Conservation (phyloP, 805 yeast genomes). For the Kockiozyma suomiensis region DNA sequence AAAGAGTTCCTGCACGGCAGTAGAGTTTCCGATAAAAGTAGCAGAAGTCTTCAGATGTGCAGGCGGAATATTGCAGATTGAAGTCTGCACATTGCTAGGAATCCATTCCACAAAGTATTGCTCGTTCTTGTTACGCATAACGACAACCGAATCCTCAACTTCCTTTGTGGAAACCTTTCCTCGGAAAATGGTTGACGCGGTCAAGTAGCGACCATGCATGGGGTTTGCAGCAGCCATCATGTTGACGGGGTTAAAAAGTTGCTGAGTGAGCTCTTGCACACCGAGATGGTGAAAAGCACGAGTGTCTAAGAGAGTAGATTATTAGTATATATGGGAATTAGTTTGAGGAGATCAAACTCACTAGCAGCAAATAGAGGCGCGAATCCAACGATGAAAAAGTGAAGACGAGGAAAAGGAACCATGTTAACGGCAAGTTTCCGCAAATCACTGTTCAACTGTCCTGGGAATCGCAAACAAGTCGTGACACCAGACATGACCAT, state of each 20-base stretch:
- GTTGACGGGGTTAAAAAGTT: slow-evolving; percentile 86
- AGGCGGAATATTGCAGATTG: slow-evolving; percentile 90
- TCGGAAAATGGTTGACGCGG: slow-evolving; percentile 92
- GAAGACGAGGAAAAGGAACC: slow-evolving; percentile 94
- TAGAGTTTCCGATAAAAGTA: slow-evolving; percentile 89
- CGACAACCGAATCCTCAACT: slow-evolving; percentile 90
- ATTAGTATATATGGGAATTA: neutral
- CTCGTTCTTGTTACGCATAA: slow-evolving; percentile 78
- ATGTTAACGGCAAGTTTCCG: slow-evolving; percentile 91
- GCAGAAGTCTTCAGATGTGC: slow-evolving; percentile 85
- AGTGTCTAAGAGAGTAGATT: slow-evolving; percentile 52
- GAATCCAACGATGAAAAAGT: slow-evolving; percentile 93
- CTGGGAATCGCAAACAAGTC: slow-evolving; percentile 91
- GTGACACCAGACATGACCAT: slow-evolving; percentile 96
- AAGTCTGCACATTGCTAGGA: slow-evolving; percentile 92
- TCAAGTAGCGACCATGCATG: slow-evolving; percentile 83
- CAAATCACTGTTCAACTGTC: slow-evolving; percentile 89
- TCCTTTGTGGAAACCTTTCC: slow-evolving; percentile 92
- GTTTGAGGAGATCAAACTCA: neutral
- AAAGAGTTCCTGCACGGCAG: slow-evolving; percentile 88
- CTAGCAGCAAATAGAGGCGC: slow-evolving; percentile 78
- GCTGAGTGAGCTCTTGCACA: slow-evolving; percentile 91
- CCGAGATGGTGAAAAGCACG: slow-evolving; percentile 80
- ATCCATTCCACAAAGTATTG: slow-evolving; percentile 93
- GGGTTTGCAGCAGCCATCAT: slow-evolving; percentile 98